Evolutionary conservation across 805 yeast genomes (phyloP), one percentile per base, ranked within the genome.

Genomic region (Candida koratica): DNA sequence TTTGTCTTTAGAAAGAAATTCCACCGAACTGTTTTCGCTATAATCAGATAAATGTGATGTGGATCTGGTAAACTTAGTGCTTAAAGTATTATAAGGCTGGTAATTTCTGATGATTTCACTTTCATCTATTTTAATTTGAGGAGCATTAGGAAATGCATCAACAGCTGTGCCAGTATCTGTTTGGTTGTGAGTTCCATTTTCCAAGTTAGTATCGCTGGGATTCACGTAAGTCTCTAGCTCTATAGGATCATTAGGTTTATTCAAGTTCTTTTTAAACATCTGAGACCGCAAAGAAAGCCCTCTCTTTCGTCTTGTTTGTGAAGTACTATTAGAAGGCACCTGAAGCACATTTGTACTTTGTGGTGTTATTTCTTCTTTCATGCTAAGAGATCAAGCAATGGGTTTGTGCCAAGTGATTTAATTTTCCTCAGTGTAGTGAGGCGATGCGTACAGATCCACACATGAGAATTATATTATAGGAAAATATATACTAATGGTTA

Each of bases 251-350:
- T 31, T 27, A 6, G 17, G 9, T 17, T 13, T 12, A 17, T 43
- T 45, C 27, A 34, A 48, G 43, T 65, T 53, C 41, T 68, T 75
- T 51, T 69, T 75, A 59, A 81, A 71, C 32, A 82, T 63, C 58
- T 82, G 87, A 0, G 84, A 67, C 42, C 89, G 65, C 38, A 82
- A 56, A 6, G 85, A 78, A 42, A 79, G 75, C 0, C 88, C 88
- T 47, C 89, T 58, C 42, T 70, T 72, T 43, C 84, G 61, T 19
- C 71, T 60, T 5, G 48, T 32, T 22, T 45, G 55, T 5, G 24
- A 26, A 12, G 30, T 33, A 17, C 34, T 30, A n/a, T 13, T 16
- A n/a, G 36, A 31, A 5, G 26, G 26, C 10, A n/a, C n/a, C n/a
- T n/a, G n/a, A n/a, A n/a, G n/a, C n/a, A n/a, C n/a, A n/a, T n/a